Base-by-base conservation (phyloP, 805 yeast species). In the Cyberlindnera samutprakarnensis region DNA sequence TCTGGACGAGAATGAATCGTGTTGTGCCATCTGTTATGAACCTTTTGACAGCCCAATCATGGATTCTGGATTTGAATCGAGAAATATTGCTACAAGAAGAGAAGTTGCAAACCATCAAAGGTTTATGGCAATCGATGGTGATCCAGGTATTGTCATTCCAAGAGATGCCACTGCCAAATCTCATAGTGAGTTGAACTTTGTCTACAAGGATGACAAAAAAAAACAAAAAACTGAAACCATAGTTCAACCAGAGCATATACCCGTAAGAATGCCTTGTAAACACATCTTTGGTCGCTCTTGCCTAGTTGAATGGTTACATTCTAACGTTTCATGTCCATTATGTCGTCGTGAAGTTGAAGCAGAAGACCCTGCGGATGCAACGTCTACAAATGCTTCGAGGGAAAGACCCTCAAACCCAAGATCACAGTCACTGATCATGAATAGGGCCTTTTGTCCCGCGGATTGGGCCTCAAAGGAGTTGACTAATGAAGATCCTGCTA, bases 261-360 rank as follows among this genome's bases (percentile, higher is more conserved):
- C 96, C 0, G 68, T 82, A 0, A 60, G 69, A 37, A 66, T 88
- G 75, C 92, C 95, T 0, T 88, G 97, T 54, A 74, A 75, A 5
- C 97, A 88, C 52, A 54, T 78, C 0, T 90, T 90, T 63, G 96
- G 97, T 6, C 68, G 76, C 37, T 70, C 77, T 7, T 88, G 97
- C 57, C 61, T 88, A 15, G 68, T 66, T 30, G 84, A 82, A 46
- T 90, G 97, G 97, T 68, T 88, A 25, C 70, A 6, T n/a, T 21
- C 35, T 7, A 32, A 37, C 16, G 33, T 29, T 28, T 33, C 43
- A 3, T 88, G 97, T 54, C 97, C 97, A 0, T 55, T 90, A 27
- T 88, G 97, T 51, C 46, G 51, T 11, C 36, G 42, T 23, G 49
- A 44, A 14, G 44, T 42, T n/a, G 48, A 44, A 25, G 31, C 49